Conservation (phyloP, 2,329 filamentous ascomycete species). For the Cladophialophora yegresii region DNA sequence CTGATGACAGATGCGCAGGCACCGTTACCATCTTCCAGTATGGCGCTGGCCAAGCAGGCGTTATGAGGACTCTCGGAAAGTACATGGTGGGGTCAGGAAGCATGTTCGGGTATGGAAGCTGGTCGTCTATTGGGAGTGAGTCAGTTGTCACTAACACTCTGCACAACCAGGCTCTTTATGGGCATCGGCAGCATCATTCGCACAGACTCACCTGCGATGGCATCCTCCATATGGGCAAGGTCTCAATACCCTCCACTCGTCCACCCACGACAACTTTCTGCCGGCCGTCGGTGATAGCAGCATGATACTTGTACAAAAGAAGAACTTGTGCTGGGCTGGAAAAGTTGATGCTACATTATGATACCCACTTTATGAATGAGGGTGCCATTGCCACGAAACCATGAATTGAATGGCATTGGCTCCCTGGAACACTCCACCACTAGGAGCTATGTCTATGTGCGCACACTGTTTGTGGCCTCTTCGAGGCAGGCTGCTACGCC, state of each 20-base stretch:
- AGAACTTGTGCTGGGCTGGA: conserved; percentile 11
- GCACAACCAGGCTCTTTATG: conserved; percentile 77
- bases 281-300: not conserved
- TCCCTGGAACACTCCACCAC: not conserved
- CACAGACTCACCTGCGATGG: conserved; percentile 78
- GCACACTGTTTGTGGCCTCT: not conserved
- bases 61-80: conserved; percentile 90
- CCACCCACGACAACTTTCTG: conserved; percentile 47
- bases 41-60: conserved; percentile 87
- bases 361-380: conserved; percentile 27
- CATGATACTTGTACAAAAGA: conserved; percentile 23
- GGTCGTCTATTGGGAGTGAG: not conserved
- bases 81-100: conserved; percentile 95
- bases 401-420: not conserved
- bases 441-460: not conserved
- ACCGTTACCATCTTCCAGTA: conserved; percentile 94
- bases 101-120: conserved; percentile 76
- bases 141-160: not conserved
- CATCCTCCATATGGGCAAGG: conserved; percentile 73
- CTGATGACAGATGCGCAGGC: conserved; percentile 55
- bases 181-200: conserved; percentile 95
- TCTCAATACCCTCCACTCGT: conserved; percentile 75
- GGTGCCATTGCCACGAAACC: conserved; percentile 1
- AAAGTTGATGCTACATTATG: conserved; percentile 28
- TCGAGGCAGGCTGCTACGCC: not conserved